These are phyloP conservation scores for Pholiota adiposa DNA, from an alignment of 1,284 basidiomycete species.

Conservation along the genomic window DNA sequence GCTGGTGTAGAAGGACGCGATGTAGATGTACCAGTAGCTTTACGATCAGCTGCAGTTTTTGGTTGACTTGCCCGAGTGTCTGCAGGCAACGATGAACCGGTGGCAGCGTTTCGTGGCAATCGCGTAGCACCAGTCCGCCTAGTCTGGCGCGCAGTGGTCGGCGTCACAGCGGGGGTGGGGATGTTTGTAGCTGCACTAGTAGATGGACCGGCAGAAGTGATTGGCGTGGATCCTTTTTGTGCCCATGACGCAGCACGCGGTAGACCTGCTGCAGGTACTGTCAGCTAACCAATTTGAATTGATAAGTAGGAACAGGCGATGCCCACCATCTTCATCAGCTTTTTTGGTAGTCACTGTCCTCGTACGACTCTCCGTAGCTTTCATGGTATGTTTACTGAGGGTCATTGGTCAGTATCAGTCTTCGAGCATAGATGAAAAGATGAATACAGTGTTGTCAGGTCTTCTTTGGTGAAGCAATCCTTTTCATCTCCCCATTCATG, in stretches of 20 bases:
- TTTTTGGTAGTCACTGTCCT: constrained; percentile 43
- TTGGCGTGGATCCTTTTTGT: constrained; percentile 46
- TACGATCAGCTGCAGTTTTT: constrained; percentile 37
- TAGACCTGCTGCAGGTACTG: constrained; percentile 50
- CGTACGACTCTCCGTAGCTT: constrained; percentile 74
- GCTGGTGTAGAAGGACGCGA: constrained; percentile 34
- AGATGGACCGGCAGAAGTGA: constrained; percentile 25
- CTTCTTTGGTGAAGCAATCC: constrained; percentile 94
- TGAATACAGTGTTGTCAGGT: constrained; percentile 80
- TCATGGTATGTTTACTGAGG: constrained; percentile 83
- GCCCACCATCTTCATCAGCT: constrained; percentile 61
- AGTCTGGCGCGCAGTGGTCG: constrained; percentile 38
- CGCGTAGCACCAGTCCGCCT: constrained; percentile 47
- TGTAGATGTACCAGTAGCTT: constrained; percentile 20
- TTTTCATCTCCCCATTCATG: constrained; percentile 99
- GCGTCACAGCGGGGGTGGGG: constrained; percentile 23
- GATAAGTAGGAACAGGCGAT: constrained; percentile 20
- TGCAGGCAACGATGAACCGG: constrained; percentile 17
- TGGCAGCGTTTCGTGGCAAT: constrained; percentile 39
- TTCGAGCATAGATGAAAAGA: constrained; percentile 2
- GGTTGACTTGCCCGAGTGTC: constrained; percentile 47
- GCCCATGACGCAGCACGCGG: constrained; percentile 89
- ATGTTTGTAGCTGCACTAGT: constrained; percentile 4
- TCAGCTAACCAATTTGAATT: constrained; percentile 12
- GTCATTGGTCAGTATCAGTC: constrained; percentile 13